Evolutionary conservation across 257 asterid species (phyloP), one percentile per base, ranked within the genome.

Genomic region (Paulownia fortunei): DNA sequence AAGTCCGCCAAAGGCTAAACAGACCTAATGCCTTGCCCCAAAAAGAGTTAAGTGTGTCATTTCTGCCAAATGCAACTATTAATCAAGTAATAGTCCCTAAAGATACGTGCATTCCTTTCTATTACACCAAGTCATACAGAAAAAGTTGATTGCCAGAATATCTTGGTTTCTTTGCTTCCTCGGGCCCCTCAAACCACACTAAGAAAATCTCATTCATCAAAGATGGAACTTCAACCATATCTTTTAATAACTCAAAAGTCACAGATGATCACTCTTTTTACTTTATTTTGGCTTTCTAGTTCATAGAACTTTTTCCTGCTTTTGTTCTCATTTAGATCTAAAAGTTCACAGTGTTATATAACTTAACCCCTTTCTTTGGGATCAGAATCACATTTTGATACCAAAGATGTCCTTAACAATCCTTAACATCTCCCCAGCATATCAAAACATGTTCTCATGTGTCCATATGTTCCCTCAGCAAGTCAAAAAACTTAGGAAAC

Each of bases 401-500:
- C 13, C 7, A 13, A 54, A 54, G 67, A 72, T 19, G 41, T 56
- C 36, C 55, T 5, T 10, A 72, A 36, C 4, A 24, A 11, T 27
- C 19, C 18, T 23, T 23, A 59, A 59, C 39, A 59, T 59, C 11
- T 46, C 21, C 41, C 8, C 5, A 68, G 58, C 58, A 13, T 42
- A 12, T 68, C 18, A 41, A 46, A 44, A 23, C 8, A 39, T 61
- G 52, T 46, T 12, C 23, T 21, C 23, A 46, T 2, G 37, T 4
- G 42, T 39, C 72, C 56, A 54, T 42, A 66, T 41, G 18, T 41
- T 67, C 2, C 59, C n/a, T 56, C 51, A 76, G 42, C 69, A 55
- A 76, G 69, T 41, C 69, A 59, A 61, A 19, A 42, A 74, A 1
- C 5, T 39, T 5, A 27, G 30, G 46, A 46, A 16, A 47, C 30